Evolutionary conservation across 2,329 filamentous ascomycete species (phyloP), one percentile per base, ranked within the genome.

Genomic region (Colletotrichum acutatum): DNA sequence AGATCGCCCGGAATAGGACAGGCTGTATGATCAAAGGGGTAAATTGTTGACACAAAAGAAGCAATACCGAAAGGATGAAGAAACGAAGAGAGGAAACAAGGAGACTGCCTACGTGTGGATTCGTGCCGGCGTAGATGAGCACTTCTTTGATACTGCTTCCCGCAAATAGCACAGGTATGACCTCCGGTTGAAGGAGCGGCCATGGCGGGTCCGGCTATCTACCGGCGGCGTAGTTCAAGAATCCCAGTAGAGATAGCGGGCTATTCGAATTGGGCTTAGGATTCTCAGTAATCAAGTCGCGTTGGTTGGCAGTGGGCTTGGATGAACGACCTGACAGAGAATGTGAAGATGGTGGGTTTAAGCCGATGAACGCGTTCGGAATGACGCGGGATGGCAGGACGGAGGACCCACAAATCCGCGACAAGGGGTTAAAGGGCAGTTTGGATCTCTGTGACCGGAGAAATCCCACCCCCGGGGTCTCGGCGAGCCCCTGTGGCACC

Each of bases 71-170:
- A 34, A 4, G 12, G 26, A 4, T 4, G 5, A 26, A 60, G 1
- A 0, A 28, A 14, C 4, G n/a, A 54, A 54, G 2, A 22, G 9
- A 12, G 24, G 9, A 54, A 54, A 54, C 24, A 54, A 54, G 22
- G 24, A 24, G 30, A 12, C 9, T 4, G 75, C 78, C 75, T 63
- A 78, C 77, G 78, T 12, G 76, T 78, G 22, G 77, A 73, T 69
- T 79, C 77, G 63, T 79, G 77, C 14, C 78, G 76, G 28, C 77
- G 76, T 22, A 78, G 75, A 62, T 79, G 78, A 28, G 76, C 76
- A 66, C 75, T 79, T 28, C 76, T 74, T 63, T 78, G 77, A 68
- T 78, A 79, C 28, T 74, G 67, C 64, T 77, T 79, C 11, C 77
- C 76, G 57, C 78, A 79, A 28, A 71, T 76, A 24, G 72, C 64